phyloP scores from a whole-genome alignment of 2,329 filamentous ascomycete species.

The Diaporthe caulivora region DNA sequence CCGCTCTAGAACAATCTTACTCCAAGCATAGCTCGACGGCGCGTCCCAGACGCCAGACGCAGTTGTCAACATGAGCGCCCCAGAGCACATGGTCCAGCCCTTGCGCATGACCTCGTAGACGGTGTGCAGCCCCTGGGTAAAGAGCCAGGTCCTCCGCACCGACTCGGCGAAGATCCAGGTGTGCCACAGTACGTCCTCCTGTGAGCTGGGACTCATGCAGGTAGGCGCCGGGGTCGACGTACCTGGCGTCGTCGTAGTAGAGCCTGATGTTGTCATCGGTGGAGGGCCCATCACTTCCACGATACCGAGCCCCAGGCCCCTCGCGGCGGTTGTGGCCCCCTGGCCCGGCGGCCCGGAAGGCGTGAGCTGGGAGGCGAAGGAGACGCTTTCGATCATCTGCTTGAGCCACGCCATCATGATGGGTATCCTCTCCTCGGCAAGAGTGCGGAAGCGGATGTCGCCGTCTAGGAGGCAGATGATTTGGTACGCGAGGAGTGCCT shows the following conservation, averaged over 20 bases:
- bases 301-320: conserved; percentile 14
- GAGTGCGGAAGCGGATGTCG: conserved; percentile 28
- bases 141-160: conserved; percentile 33
- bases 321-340: neutral
- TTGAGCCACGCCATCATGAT: conserved; percentile 12
- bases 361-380: conserved; percentile 30
- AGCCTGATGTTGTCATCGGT: neutral
- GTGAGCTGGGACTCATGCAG: neutral
- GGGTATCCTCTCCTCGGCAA: conserved; percentile 10
- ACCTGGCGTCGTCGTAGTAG: neutral
- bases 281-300: neutral
- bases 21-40: conserved; percentile 23
- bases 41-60: conserved; percentile 33
- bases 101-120: conserved; percentile 20
- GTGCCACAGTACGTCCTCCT: conserved; percentile 35
- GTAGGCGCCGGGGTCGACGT: neutral
- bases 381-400: conserved; percentile 41
- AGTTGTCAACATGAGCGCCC: conserved; percentile 12
- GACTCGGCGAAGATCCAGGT: conserved; percentile 34
- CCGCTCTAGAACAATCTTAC: neutral
- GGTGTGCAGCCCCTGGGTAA: neutral
- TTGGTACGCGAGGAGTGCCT: conserved; percentile 31
- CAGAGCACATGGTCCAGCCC: conserved; percentile 10
- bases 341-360: neutral
- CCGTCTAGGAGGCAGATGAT: conserved; percentile 36